phyloP scores from a whole-genome alignment of 2,329 filamentous ascomycete genomes.

The Diatrype stigma region DNA sequence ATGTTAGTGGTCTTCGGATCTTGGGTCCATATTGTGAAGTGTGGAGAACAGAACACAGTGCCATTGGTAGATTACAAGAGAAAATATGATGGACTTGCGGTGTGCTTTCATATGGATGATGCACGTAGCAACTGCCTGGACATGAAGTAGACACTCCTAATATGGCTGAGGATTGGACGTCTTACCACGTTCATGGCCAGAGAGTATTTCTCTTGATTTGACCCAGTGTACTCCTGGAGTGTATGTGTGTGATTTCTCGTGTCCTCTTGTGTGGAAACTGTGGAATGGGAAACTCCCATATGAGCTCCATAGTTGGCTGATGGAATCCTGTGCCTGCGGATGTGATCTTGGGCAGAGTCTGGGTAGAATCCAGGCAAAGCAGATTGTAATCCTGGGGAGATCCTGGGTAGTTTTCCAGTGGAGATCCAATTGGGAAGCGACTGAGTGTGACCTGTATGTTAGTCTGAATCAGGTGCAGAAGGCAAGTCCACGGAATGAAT shows the following conservation, averaged over 20 bases:
- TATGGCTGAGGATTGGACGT: not conserved
- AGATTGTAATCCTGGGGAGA: not conserved
- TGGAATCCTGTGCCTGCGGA: not conserved
- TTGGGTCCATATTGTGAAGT: not conserved
- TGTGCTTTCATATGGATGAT: no score
- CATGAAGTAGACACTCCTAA: not conserved
- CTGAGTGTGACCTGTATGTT: slow-evolving; percentile 8
- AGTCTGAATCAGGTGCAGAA: slow-evolving; percentile 9
- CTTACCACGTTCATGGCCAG: not conserved
- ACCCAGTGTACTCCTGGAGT: no score
- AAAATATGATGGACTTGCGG: not conserved
- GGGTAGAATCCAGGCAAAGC: not conserved
- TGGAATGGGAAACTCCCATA: not conserved
- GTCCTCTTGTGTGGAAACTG: not conserved
- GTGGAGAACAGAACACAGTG: not conserved
- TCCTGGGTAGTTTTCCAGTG: not conserved
- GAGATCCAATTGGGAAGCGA: not conserved
- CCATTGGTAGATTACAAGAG: not conserved
- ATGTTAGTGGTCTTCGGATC: not conserved
- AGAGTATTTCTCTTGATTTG: not conserved
- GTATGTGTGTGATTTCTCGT: no score
- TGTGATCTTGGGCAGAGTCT: not conserved
- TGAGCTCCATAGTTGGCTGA: not conserved
- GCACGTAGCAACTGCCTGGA: not conserved
- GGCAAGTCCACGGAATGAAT: slow-evolving; percentile 16